A percentile compares a stretch with the other conserved stretches of the same genome.
Evolutionary conservation across 331 rosid species (phyloP).

Genomic region (Ulmus americana): DNA sequence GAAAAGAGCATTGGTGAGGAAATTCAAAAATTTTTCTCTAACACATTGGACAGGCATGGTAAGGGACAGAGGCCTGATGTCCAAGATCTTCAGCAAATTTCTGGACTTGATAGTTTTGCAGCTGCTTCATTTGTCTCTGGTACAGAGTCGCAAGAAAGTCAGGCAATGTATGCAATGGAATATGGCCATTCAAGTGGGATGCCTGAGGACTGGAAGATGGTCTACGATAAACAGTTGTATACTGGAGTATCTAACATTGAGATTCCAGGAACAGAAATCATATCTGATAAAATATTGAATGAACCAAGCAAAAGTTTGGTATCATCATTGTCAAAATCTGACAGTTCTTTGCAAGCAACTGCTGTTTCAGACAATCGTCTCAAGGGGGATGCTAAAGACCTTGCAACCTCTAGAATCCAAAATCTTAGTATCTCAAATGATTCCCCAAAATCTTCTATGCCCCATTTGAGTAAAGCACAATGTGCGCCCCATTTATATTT

Average conservation of each 20-base stretch:
- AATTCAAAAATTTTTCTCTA: conserved; percentile 48
- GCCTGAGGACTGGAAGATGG: conserved; percentile 20
- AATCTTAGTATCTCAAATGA: conserved; percentile 26
- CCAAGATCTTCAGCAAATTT: conserved; percentile 41
- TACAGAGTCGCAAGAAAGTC: conserved; percentile 30
- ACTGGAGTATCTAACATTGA: conserved; percentile 19
- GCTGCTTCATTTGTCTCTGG: conserved; percentile 7
- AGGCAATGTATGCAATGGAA: conserved; percentile 10
- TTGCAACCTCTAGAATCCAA: conserved; percentile 29
- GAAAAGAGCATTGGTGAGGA: conserved; percentile 57
- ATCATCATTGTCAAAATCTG: conserved; percentile 10
- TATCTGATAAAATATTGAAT: conserved; percentile 11
- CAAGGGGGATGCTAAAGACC: conserved; percentile 36
- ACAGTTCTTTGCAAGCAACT: conserved; percentile 17
- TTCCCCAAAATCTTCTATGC: conserved; percentile 17
- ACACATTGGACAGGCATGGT: conserved; percentile 76
- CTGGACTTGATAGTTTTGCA: conserved; percentile 18
- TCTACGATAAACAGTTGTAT: conserved; percentile 11
- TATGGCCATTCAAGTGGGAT: conserved; percentile 11
- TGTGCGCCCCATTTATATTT: conserved; percentile 21
- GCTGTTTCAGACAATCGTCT: conserved; percentile 28
- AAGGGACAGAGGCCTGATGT: conserved; percentile 77
- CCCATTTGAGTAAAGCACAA: conserved; percentile 18
- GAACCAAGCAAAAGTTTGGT: conserved; percentile 10
- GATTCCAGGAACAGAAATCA: conserved; percentile 7